Base-by-base conservation (phyloP, 768 basidiomycete species). In the Fomitopsis pulvina region DNA sequence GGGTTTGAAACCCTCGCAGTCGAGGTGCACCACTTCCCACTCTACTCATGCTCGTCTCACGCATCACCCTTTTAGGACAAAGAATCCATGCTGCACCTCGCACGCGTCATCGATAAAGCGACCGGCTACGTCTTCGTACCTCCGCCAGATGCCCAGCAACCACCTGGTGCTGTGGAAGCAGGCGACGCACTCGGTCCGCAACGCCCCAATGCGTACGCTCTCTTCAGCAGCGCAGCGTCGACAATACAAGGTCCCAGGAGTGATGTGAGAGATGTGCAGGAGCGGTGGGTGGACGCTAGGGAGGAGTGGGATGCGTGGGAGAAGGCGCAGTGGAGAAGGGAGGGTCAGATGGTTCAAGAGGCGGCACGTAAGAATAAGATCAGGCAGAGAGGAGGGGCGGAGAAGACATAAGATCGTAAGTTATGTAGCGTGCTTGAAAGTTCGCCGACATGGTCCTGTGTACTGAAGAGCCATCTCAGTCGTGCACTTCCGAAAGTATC, bases 1-100 rank as follows among this genome's bases (percentile, higher is more conserved):
- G 89, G 91, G 1, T 99, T 99, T 57, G 94, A 98, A 68, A 98
- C 96, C 0, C 76, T 99, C 1, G 93, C 94, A 0, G 93, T 99
- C 11, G 96, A 99, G 75, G 91, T 88, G 55, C 47, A 77, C 58
- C 6, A 40, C 45, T 4, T 9, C 4, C 43, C n/a, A n/a, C 7
- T 37, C 34, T 4, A n/a, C 39, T n/a, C 28, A 28, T 25, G 28
- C n/a, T 34, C 14, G 2, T 8, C 14, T 2, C 21, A 18, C 21
- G 24, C 25, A n/a, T 55, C 26, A 50, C 41, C 18, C 28, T 14
- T 6, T n/a, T 11, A 93, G 88, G 95, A 99, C 67, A 97, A 96
- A 66, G 71, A 81, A 46, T 96, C 92, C 4, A 99, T 99, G 95
- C 69, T 97, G 3, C 81, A 92, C 52, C 77, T 99, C 1, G 83